Evolutionary conservation across 441 rosid species (phyloP).

Genomic region (Melastoma candidum): DNA sequence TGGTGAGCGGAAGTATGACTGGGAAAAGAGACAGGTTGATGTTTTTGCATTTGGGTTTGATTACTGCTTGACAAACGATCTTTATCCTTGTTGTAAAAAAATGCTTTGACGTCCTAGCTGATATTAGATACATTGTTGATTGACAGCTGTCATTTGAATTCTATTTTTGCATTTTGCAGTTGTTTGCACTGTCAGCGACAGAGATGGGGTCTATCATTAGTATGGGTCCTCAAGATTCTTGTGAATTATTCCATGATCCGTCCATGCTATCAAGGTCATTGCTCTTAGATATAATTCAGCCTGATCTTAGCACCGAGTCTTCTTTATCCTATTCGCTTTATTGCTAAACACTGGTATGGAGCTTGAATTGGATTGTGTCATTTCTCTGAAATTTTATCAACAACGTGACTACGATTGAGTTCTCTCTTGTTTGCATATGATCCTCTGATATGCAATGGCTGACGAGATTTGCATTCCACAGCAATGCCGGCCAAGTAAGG

Average conservation of each 20-base stretch:
- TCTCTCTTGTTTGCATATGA: not conserved
- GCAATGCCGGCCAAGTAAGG: conserved; percentile 95
- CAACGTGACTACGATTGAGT: no score
- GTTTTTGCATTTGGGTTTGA: not conserved
- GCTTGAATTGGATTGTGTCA: no score
- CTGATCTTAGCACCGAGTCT: not conserved
- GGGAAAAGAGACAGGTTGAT: conserved; percentile 65
- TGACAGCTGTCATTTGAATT: conserved; percentile 6
- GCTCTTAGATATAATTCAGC: conserved; percentile 4
- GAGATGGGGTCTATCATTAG: conserved; percentile 80
- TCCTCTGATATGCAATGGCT: not conserved
- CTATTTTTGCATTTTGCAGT: conserved; percentile 25
- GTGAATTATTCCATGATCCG: conserved; percentile 96
- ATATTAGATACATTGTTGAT: not conserved
- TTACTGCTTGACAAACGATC: not conserved
- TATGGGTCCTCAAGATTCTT: conserved; percentile 52
- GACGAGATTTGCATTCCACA: conserved; percentile 20
- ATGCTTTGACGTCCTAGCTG: conserved; percentile 5
- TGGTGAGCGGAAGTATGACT: conserved; percentile 87
- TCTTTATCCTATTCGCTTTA: not conserved
- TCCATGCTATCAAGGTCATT: conserved; percentile 64
- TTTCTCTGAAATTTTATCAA: no score
- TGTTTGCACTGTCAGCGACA: conserved; percentile 76
- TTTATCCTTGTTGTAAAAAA: not conserved
- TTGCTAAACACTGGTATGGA: no score